Base-by-base conservation (phyloP, 2,329 filamentous ascomycete species). In the Escovopsis sp. region DNA sequence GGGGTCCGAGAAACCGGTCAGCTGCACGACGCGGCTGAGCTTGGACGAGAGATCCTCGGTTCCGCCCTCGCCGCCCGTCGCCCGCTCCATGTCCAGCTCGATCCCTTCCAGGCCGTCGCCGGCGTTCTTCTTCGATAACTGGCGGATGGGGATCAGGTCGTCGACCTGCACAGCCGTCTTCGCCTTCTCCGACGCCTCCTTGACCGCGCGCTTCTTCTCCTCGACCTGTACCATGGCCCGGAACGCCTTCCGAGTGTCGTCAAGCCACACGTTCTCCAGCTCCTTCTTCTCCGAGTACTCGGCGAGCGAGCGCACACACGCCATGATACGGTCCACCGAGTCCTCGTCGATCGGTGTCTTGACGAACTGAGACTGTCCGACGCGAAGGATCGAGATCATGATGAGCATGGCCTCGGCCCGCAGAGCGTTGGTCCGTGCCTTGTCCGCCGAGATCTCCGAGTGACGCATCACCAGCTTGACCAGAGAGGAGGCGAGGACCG, bases 381-480 rank as follows among this genome's bases (percentile, higher is more conserved):
- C 91, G 40, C 91, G 87, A 51, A 98, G 86, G 52, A 98, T 93
- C 5, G 91, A 96, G 53, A 98, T 94, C 88, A 96, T 94, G 59
- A 98, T 96, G 42, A 98, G 74, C 91, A 98, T 98, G 37, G 91
- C 91, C 63, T 98, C 91, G 4, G 91, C 91, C 40, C 86, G 82
- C 26, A 98, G 74, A 28, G 89, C 88, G 54, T 98, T 98, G 28
- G 89, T 96, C 34, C 91, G 82, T 36, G 85, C 84, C 36, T 72
- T 65, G 54, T 95, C 89, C 23, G 82, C 69, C 1, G 89, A 95
- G 46, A 96, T 88, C 58, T 96, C 88, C 2, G 86, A 83, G 60
- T 96, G 87, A 42, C 91, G 84, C 87, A 98, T 94, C 40, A 98
- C 91, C 43, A 98, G 74, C 67, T 98, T 98, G 12, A 91, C 94